A percentile compares a stretch with the other conserved stretches of the same genome.
Evolutionary conservation across 192 early-diverging fungal genomes (phyloP).

Genomic region (Tieghemiomyces parasiticus): DNA sequence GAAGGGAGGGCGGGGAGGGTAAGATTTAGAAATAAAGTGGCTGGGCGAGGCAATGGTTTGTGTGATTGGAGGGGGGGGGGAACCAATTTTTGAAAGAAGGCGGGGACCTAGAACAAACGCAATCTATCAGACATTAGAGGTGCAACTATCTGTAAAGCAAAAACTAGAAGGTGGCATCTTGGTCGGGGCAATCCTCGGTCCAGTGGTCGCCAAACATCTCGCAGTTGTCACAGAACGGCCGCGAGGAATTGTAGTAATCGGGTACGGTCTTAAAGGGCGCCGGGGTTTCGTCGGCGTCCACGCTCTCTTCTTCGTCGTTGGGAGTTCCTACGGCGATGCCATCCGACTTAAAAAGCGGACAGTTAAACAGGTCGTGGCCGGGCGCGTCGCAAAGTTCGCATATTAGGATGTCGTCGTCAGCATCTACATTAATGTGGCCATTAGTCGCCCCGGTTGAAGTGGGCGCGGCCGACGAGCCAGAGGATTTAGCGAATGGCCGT

Average conservation of each 20-base stretch:
- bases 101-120: no score
- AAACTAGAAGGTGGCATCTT: slow-evolving; percentile 48
- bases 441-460: no score
- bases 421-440: no score
- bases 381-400: slow-evolving; percentile 54
- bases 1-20: no score
- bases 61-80: no score
- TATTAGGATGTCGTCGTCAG: slow-evolving; percentile 24
- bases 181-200: slow-evolving; percentile 56
- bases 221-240: slow-evolving; percentile 61
- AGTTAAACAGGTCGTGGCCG: slow-evolving; percentile 46
- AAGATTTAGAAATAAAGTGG: no score
- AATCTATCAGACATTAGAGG: no score
- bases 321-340: not conserved
- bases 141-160: no score
- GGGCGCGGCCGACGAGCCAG: no score
- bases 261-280: slow-evolving; percentile 19
- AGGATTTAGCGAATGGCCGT: no score
- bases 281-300: not conserved
- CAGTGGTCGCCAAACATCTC: slow-evolving; percentile 52
- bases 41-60: no score
- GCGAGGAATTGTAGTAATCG: slow-evolving; percentile 15
- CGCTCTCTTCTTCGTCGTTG: not conserved
- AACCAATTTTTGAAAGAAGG: no score
- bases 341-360: slow-evolving; percentile 18